Percentiles rank a stretch among this genome's conserved stretches.
These are phyloP conservation scores for Clitocybe nebularis DNA, from an alignment of 1,284 basidiomycete genomes.

Conservation along the genomic window DNA sequence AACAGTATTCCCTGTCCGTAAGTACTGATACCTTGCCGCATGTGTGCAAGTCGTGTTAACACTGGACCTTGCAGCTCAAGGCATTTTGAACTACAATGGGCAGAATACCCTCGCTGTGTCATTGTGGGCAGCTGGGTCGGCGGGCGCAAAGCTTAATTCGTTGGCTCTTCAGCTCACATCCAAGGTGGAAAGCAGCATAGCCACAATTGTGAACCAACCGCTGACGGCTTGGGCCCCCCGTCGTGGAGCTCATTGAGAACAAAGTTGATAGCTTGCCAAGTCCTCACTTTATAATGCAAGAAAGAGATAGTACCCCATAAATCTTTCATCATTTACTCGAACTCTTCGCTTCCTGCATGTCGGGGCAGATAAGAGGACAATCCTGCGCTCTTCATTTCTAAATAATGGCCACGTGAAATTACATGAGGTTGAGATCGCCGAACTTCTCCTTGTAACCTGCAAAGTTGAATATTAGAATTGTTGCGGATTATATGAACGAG, in stretches of 20 bases:
- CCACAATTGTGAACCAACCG: constrained; percentile 34
- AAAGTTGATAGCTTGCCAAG: neutral
- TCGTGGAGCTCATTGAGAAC: constrained; percentile 24
- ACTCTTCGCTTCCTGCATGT: no score
- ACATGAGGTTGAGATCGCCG: constrained; percentile 87
- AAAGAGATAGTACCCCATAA: no score
- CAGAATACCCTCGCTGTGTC: constrained; percentile 44
- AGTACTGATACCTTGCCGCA: constrained; percentile 17
- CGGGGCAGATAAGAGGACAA: no score
- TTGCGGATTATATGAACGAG: neutral
- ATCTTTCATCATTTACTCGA: no score
- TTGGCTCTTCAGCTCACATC: constrained; percentile 34
- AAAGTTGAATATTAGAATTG: constrained; percentile 5
- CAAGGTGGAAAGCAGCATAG: constrained; percentile 37
- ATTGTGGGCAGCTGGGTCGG: constrained; percentile 37
- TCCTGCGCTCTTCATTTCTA: constrained; percentile 15
- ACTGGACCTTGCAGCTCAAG: constrained; percentile 34
- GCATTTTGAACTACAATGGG: constrained; percentile 47
- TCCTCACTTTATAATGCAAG: no score
- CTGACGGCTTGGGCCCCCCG: constrained; percentile 34
- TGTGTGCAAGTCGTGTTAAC: neutral
- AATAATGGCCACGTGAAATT: constrained; percentile 29
- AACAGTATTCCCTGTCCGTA: constrained; percentile 35
- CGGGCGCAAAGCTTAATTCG: constrained; percentile 38
- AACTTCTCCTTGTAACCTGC: constrained; percentile 91